phyloP scores from a whole-genome alignment of 345 rosid genomes.

The Mercurialis annua region DNA sequence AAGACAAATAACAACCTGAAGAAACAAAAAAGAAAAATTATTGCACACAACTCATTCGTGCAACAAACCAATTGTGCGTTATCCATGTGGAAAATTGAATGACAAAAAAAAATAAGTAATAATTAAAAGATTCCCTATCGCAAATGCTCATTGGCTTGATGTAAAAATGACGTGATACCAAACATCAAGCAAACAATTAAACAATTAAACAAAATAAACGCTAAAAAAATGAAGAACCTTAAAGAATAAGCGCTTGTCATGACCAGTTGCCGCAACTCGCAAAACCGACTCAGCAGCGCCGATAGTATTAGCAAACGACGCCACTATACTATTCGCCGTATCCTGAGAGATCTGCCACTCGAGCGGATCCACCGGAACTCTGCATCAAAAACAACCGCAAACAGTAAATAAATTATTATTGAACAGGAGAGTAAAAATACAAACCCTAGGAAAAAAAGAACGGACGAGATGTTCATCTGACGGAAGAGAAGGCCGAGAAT shows the following conservation, averaged over 20 bases:
- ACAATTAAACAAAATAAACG: background rate
- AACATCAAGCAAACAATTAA: too few species aligned
- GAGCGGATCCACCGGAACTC: constrained; percentile 93
- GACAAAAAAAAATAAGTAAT: too few species aligned
- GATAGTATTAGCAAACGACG: constrained; percentile 82
- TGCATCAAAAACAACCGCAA: constrained; percentile 14
- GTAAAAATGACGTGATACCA: too few species aligned
- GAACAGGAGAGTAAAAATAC: background rate
- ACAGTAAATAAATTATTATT: background rate
- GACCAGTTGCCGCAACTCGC: constrained; percentile 97
- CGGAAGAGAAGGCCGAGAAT: constrained; percentile 98
- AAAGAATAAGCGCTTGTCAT: constrained; percentile 80
- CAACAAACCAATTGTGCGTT: too few species aligned
- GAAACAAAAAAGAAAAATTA: background rate
- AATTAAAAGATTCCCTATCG: too few species aligned
- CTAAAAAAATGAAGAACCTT: constrained; percentile 37
- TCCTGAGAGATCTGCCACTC: constrained; percentile 99
- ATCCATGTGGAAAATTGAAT: too few species aligned
- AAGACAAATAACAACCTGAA: constrained; percentile 77
- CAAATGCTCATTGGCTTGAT: too few species aligned
- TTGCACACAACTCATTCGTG: too few species aligned
- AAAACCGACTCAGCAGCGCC: constrained; percentile 94
- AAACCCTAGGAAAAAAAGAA: background rate
- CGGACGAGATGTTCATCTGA: constrained; percentile 83
- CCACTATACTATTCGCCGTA: constrained; percentile 69